Evolutionary conservation across 1,139 yeast genomes (phyloP).

Genomic region (Debaryomyces robertsiae): DNA sequence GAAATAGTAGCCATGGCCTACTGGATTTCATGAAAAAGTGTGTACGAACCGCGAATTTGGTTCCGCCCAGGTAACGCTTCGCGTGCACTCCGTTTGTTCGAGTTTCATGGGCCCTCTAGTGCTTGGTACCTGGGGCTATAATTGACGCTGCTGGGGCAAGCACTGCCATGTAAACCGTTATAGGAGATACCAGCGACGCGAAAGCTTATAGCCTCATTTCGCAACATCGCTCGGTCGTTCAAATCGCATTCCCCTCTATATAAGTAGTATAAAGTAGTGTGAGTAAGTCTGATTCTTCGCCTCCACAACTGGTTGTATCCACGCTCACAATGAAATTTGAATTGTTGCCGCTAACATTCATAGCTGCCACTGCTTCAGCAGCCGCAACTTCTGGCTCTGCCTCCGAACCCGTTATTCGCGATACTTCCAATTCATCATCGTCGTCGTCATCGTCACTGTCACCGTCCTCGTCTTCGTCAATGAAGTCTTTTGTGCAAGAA

Average conservation of each 20-base stretch:
- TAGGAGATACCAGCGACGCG: too few relatives aligned
- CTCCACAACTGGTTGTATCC: not conserved
- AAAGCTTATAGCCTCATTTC: not conserved
- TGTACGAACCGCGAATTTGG: not conserved
- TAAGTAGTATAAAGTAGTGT: slow-evolving; percentile 3
- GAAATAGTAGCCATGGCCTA: not conserved
- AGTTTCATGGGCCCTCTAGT: too few relatives aligned
- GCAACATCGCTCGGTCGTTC: not conserved
- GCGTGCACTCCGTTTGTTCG: too few relatives aligned
- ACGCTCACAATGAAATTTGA: too few relatives aligned
- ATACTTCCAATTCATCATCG: not conserved
- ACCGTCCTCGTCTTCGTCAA: not conserved
- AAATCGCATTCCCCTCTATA: too few relatives aligned
- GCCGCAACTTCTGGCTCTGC: not conserved
- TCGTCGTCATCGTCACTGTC: not conserved
- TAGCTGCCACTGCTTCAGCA: not conserved
- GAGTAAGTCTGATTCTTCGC: not conserved
- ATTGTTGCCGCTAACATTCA: not conserved
- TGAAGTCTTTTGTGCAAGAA: slow-evolving; percentile 1
- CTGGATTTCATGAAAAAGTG: not conserved
- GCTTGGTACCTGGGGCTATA: too few relatives aligned
- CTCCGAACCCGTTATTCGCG: too few relatives aligned
- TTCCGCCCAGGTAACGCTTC: too few relatives aligned
- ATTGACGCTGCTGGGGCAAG: too few relatives aligned
- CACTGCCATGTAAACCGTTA: too few relatives aligned